These are phyloP conservation scores for Lenwebbia sp. DNA, from an alignment of 345 rosid species.

Conservation along the genomic window DNA sequence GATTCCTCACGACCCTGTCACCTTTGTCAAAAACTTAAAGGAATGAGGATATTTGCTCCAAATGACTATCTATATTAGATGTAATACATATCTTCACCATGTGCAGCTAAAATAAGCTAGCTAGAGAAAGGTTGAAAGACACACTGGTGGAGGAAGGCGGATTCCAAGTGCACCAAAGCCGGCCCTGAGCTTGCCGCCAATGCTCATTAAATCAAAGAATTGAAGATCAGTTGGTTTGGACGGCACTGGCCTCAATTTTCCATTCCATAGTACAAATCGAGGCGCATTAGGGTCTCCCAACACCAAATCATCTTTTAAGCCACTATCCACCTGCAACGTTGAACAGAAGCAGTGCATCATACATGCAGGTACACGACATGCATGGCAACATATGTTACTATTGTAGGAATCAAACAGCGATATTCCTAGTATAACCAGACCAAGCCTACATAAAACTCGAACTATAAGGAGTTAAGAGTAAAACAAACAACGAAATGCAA, in stretches of 20 bases:
- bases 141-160: conserved; percentile 83
- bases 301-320: conserved; percentile 75
- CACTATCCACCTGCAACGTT: conserved; percentile 63
- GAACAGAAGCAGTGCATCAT: background rate
- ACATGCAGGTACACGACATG: too few relatives aligned
- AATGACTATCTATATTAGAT: background rate
- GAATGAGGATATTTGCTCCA: conserved; percentile 26
- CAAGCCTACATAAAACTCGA: background rate
- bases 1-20: conserved; percentile 94
- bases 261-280: conserved; percentile 80
- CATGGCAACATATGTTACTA: background rate
- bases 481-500: background rate
- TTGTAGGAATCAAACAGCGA: background rate
- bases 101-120: too few relatives aligned
- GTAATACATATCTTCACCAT: background rate
- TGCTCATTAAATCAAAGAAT: conserved; percentile 74
- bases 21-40: conserved; percentile 46
- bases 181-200: conserved; percentile 81
- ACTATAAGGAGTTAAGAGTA: too few relatives aligned
- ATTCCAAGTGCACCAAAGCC: conserved; percentile 82
- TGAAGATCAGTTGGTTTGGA: conserved; percentile 64
- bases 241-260: conserved; percentile 84
- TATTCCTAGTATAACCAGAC: background rate
- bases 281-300: conserved; percentile 91
- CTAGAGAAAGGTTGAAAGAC: conserved; percentile 23